phyloP scores from a whole-genome alignment of 257 asterid genomes.

The Lycium barbarum region DNA sequence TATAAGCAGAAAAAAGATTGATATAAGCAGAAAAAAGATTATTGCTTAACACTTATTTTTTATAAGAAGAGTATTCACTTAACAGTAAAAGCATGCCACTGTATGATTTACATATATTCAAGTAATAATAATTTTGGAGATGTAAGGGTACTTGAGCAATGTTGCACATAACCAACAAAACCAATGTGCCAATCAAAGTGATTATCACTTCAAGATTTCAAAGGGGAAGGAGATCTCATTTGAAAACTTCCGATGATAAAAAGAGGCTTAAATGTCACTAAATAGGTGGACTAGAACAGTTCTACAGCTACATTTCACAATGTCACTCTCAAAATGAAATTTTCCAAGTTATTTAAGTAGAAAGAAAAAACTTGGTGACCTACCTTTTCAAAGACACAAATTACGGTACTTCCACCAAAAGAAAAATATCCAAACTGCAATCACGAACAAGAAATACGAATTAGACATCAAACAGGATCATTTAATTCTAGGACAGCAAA shows the following conservation, averaged over 20 bases:
- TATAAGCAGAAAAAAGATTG: too few species aligned
- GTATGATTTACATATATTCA: not conserved
- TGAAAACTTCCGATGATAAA: slow-evolving; percentile 11
- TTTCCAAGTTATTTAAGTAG: not conserved
- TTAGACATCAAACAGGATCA: slow-evolving; percentile 29
- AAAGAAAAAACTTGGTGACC: slow-evolving; percentile 21
- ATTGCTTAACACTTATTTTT: too few species aligned
- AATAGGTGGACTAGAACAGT: not conserved
- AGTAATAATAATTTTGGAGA: not conserved
- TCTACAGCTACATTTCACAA: slow-evolving; percentile 6
- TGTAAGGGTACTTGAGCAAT: not conserved
- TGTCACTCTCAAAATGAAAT: not conserved
- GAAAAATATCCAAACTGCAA: slow-evolving; percentile 96
- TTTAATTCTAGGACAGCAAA: not conserved
- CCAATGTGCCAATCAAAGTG: not conserved
- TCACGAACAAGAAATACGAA: slow-evolving; percentile 19
- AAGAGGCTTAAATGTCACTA: not conserved
- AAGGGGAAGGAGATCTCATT: not conserved
- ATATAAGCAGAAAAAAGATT: too few species aligned
- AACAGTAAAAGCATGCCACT: not conserved
- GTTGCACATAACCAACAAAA: not conserved
- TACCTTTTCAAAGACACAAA: slow-evolving; percentile 96
- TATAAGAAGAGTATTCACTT: too few species aligned
- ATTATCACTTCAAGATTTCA: not conserved
- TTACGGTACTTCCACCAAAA: slow-evolving; percentile 97